phyloP scores from a whole-genome alignment of 2,329 filamentous ascomycete species.

The Fusarium mangiferae region DNA sequence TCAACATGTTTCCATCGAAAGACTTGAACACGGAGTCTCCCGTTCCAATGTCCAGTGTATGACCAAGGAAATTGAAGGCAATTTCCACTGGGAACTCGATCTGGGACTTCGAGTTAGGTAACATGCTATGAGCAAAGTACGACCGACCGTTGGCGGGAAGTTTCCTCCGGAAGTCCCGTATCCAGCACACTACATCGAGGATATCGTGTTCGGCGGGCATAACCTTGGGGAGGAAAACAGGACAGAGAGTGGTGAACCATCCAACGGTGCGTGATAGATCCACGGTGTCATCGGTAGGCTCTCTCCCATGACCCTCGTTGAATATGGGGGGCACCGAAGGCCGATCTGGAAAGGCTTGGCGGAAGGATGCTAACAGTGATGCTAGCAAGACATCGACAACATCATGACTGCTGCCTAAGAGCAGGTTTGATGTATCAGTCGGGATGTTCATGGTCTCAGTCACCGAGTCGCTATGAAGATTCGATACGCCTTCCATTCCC shows the following conservation, averaged over 20 bases:
- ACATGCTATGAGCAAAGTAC: conserved; percentile 26
- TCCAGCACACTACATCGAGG: conserved; percentile 27
- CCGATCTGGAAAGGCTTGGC: conserved; percentile 43
- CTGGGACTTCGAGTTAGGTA: neutral
- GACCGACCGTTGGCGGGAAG: conserved; percentile 36
- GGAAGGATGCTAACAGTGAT: conserved; percentile 43
- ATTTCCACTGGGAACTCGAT: conserved; percentile 22
- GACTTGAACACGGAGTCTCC: conserved; percentile 14
- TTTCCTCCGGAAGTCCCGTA: conserved; percentile 39
- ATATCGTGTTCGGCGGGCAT: conserved; percentile 21
- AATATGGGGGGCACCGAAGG: conserved; percentile 41
- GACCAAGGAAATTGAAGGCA: conserved; percentile 36
- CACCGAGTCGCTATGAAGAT: conserved; percentile 22
- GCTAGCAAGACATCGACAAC: conserved; percentile 49
- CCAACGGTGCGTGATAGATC: conserved; percentile 50
- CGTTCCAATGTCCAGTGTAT: conserved; percentile 1
- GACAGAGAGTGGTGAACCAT: conserved; percentile 51
- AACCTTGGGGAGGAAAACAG: conserved; percentile 20
- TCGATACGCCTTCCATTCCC: conserved; percentile 31
- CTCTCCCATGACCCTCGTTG: conserved; percentile 51
- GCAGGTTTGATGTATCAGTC: neutral
- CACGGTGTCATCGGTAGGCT: conserved; percentile 41
- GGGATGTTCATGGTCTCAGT: conserved; percentile 12
- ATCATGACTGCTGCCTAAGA: conserved; percentile 33
- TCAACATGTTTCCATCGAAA: neutral